phyloP scores from a whole-genome alignment of 2,329 filamentous ascomycete species.

The Sarocladium kiliense region DNA sequence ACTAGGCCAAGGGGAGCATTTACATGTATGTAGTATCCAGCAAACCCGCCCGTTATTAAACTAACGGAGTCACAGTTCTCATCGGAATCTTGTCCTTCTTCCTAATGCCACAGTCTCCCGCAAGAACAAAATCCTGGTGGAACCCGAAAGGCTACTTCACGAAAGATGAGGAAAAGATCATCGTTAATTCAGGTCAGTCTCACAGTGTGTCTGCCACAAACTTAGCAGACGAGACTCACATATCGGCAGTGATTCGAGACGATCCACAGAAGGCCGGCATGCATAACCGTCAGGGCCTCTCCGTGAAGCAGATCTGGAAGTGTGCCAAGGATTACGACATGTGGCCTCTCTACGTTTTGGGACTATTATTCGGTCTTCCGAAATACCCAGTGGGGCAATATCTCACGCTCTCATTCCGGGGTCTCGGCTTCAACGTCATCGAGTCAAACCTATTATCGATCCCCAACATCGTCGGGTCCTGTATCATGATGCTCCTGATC shows the following conservation, averaged over 20 bases:
- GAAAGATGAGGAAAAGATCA: slow-evolving; percentile 59
- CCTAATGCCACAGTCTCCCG: slow-evolving; percentile 56
- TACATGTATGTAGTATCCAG: slow-evolving; percentile 24
- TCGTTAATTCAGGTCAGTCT: slow-evolving; percentile 47
- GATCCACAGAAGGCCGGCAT: slow-evolving; percentile 38
- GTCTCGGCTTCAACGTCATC: not conserved
- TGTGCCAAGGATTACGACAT: slow-evolving; percentile 50
- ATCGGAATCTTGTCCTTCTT: slow-evolving; percentile 51
- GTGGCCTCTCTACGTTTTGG: slow-evolving; percentile 46
- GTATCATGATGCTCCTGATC: not conserved
- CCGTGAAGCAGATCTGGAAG: slow-evolving; percentile 39
- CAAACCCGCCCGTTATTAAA: slow-evolving; percentile 7
- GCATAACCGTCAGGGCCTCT: slow-evolving; percentile 53
- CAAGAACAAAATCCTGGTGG: slow-evolving; percentile 54
- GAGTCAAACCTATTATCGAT: not conserved
- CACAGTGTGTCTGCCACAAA: not conserved
- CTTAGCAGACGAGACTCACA: not conserved
- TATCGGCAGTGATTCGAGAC: not conserved
- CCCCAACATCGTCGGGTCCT: not conserved
- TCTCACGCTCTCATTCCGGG: not conserved
- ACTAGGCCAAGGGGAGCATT: slow-evolving; percentile 20
- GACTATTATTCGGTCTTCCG: not conserved
- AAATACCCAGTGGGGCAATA: not conserved
- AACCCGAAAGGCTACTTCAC: slow-evolving; percentile 56
- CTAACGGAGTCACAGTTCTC: slow-evolving; percentile 39